A percentile compares a stretch with the other conserved stretches of the same genome.
Conservation (phyloP, 1,139 yeast genomes). For the Protomyces inundatus region DNA sequence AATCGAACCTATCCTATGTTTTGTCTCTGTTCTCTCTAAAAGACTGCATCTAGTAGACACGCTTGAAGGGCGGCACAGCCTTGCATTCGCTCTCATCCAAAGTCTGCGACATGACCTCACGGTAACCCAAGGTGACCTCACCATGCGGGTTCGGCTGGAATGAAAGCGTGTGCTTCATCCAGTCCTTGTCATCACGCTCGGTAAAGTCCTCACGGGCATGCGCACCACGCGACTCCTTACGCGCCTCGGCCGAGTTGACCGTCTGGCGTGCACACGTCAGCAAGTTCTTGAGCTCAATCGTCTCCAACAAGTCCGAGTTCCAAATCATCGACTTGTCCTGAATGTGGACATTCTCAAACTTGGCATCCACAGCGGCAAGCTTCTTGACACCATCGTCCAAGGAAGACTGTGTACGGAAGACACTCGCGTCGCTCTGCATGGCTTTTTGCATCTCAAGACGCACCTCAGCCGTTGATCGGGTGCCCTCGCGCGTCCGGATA, state of each 20-base stretch:
- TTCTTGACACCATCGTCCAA: slow-evolving; percentile 86
- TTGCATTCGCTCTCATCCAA: slow-evolving; percentile 90
- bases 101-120: slow-evolving; percentile 76
- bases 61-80: slow-evolving; percentile 42
- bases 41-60: slow-evolving; percentile 26
- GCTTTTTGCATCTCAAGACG: slow-evolving; percentile 90
- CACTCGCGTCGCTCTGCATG: slow-evolving; percentile 97
- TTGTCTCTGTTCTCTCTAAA: too few relatives aligned
- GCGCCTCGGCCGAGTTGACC: slow-evolving; percentile 87
- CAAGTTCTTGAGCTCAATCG: slow-evolving; percentile 92
- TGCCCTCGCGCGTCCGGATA: slow-evolving; percentile 79
- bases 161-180: slow-evolving; percentile 97
- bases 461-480: slow-evolving; percentile 76
- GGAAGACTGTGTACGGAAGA: slow-evolving; percentile 89
- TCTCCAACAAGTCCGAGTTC: slow-evolving; percentile 95
- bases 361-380: slow-evolving; percentile 68
- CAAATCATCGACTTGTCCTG: slow-evolving; percentile 97
- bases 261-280: slow-evolving; percentile 97
- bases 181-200: slow-evolving; percentile 87
- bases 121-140: slow-evolving; percentile 70
- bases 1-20: too few relatives aligned
- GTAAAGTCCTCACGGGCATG: slow-evolving; percentile 98
- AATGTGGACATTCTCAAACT: slow-evolving; percentile 70
- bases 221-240: slow-evolving; percentile 98
- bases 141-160: slow-evolving; percentile 77